phyloP scores from a whole-genome alignment of 2,329 filamentous ascomycete species.

The Calonectria fujianensis region DNA sequence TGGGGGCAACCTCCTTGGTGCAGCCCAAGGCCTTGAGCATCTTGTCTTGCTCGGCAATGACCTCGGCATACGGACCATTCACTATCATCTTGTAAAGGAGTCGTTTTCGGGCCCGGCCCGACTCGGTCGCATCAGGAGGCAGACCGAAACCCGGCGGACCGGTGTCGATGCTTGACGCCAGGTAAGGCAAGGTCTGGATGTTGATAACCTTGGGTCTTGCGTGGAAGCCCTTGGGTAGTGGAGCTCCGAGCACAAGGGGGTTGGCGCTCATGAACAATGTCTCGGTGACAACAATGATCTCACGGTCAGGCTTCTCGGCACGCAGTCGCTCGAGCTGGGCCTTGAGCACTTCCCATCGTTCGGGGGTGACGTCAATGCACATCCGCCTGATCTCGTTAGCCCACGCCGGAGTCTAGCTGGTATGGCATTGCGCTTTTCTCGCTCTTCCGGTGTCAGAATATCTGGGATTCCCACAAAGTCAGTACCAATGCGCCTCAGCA shows the following conservation, averaged over 20 bases:
- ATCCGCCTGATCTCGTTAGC: too few species aligned
- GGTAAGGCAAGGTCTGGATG: slow-evolving; percentile 62
- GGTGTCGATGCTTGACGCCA: slow-evolving; percentile 60
- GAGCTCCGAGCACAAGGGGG: too few species aligned
- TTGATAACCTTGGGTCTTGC: slow-evolving; percentile 61
- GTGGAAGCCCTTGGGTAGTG: too few species aligned
- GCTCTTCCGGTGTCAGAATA: slow-evolving; percentile 39
- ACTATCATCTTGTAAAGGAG: slow-evolving; percentile 52
- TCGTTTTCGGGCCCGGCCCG: slow-evolving; percentile 60
- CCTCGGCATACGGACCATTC: slow-evolving; percentile 48
- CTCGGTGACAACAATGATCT: too few species aligned
- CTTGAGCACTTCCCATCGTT: too few species aligned
- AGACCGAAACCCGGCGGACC: slow-evolving; percentile 63
- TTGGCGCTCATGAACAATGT: too few species aligned
- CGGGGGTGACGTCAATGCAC: too few species aligned
- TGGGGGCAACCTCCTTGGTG: slow-evolving; percentile 44
- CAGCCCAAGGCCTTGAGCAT: slow-evolving; percentile 56
- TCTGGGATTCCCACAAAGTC: slow-evolving; percentile 55
- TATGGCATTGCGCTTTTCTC: slow-evolving; percentile 33
- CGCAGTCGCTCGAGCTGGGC: too few species aligned
- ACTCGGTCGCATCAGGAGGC: slow-evolving; percentile 60
- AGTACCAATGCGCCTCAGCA: slow-evolving; percentile 62
- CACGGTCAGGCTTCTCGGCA: too few species aligned
- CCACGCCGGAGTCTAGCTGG: too few species aligned
- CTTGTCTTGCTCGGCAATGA: slow-evolving; percentile 49